Conservation (phyloP, 768 basidiomycete species). For the Termitomyces sp. region DNA sequence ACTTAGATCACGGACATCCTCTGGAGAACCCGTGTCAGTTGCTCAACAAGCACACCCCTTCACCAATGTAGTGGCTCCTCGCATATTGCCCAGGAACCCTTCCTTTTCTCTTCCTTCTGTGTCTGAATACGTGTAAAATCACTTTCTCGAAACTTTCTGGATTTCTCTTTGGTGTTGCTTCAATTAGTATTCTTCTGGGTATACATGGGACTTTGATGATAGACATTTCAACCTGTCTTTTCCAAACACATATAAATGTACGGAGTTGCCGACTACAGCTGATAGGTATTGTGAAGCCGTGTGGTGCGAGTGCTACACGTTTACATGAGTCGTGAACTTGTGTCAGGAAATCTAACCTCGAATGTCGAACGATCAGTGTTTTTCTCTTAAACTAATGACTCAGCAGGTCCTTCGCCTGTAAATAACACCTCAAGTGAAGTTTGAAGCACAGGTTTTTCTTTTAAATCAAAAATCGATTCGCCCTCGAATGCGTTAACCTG, state of each 20-base stretch:
- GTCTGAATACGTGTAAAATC: slow-evolving; percentile 36
- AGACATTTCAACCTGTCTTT: slow-evolving; percentile 16
- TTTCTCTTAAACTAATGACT: no score
- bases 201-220: slow-evolving; percentile 24
- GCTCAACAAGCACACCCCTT: slow-evolving; percentile 16
- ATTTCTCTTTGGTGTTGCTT: slow-evolving; percentile 22
- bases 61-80: slow-evolving; percentile 17
- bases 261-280: slow-evolving; percentile 14
- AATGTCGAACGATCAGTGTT: no score
- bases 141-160: slow-evolving; percentile 20
- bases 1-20: slow-evolving; percentile 37
- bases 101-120: slow-evolving; percentile 31
- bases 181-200: slow-evolving; percentile 22
- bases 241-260: slow-evolving; percentile 11
- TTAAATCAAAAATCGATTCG: no score
- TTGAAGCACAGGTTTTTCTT: no score
- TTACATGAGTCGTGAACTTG: no score
- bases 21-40: slow-evolving; percentile 15
- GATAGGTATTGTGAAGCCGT: slow-evolving; percentile 7
- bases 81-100: slow-evolving; percentile 17
- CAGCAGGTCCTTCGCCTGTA: no score
- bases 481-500: no score
- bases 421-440: no score
- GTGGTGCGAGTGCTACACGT: no score
- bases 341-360: no score